These are phyloP conservation scores for Verticillium dahliae DNA, from an alignment of 2,329 filamentous ascomycete genomes.

Conservation along the genomic window DNA sequence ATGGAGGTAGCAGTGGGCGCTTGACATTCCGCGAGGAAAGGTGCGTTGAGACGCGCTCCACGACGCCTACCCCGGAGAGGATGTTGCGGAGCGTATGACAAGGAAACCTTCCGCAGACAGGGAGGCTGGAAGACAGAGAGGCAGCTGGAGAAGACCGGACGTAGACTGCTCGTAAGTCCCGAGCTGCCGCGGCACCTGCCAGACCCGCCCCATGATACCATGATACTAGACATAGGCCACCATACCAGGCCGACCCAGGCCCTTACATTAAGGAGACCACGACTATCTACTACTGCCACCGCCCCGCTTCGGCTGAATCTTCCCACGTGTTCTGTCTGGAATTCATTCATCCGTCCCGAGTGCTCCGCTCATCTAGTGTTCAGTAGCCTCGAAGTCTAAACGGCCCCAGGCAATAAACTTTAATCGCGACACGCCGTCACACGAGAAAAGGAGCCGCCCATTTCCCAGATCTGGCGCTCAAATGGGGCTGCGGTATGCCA, in stretches of 20 bases:
- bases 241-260: neutral
- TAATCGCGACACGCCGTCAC: neutral
- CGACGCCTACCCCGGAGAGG: conserved; percentile 10
- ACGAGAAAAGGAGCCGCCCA: neutral
- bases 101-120: neutral
- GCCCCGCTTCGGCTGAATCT: neutral
- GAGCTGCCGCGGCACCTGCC: neutral
- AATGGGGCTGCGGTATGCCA: neutral
- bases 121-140: neutral
- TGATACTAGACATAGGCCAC: neutral
- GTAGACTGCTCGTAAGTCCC: neutral
- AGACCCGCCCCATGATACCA: neutral
- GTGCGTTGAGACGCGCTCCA: conserved; percentile 9
- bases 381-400: neutral
- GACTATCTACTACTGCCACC: neutral
- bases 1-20: neutral
- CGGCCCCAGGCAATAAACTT: neutral
- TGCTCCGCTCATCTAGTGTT: neutral
- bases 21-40: conserved; percentile 10
- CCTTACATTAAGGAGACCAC: neutral
- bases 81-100: neutral
- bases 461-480: neutral
- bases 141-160: neutral
- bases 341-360: neutral
- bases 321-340: neutral